Evolutionary conservation across 495 filamentous ascomycete genomes (phyloP).

Genomic region (Daldinia loculata): DNA sequence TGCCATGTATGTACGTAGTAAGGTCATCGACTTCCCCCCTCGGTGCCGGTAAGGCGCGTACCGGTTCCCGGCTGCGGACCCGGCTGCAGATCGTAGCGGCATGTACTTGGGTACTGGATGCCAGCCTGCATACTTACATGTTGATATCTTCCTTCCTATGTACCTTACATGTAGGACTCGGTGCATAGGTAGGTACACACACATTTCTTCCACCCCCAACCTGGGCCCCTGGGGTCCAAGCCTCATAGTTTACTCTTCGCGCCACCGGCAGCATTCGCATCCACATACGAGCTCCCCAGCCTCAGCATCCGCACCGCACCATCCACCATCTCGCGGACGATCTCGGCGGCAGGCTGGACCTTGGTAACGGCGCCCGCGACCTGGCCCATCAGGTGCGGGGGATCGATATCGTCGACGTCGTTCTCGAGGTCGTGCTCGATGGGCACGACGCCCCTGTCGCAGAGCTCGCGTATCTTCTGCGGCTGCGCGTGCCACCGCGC

Average conservation of each 20-base stretch:
- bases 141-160: background rate
- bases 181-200: background rate
- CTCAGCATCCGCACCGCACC: slow-evolving; percentile 77
- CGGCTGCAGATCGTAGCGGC: background rate
- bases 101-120: background rate
- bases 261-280: too few species aligned
- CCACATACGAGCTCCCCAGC: slow-evolving; percentile 60
- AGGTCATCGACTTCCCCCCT: background rate
- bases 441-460: slow-evolving; percentile 76
- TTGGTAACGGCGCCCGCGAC: slow-evolving; percentile 78
- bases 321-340: slow-evolving; percentile 86
- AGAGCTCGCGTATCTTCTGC: slow-evolving; percentile 76
- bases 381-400: slow-evolving; percentile 93
- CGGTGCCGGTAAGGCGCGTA: background rate
- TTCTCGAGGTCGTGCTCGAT: slow-evolving; percentile 80
- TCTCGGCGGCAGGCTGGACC: slow-evolving; percentile 79
- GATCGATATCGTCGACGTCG: slow-evolving; percentile 76
- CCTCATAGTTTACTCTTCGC: slow-evolving; percentile 55
- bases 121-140: background rate
- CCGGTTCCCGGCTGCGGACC: background rate
- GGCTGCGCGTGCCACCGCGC: slow-evolving; percentile 77
- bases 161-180: background rate
- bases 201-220: background rate
- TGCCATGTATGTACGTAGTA: slow-evolving; percentile 11
- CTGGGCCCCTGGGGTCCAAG: background rate